Evolutionary conservation across 2,329 filamentous ascomycete genomes (phyloP), one percentile per base, ranked within the genome.

Genomic region (Apiospora koreana): DNA sequence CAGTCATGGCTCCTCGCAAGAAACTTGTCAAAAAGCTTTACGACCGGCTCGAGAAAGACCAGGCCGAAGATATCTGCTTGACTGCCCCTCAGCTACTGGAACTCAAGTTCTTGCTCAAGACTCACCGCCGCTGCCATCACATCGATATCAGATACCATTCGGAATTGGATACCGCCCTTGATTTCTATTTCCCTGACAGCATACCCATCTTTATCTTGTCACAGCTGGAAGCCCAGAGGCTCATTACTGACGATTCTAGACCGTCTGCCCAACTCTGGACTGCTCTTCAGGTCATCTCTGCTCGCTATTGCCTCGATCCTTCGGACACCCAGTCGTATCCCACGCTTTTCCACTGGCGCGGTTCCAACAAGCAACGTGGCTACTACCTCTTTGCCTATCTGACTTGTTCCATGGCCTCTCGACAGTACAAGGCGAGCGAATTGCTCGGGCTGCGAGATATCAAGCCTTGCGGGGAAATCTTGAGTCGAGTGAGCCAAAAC

Each of bases 351-450:
- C 75, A 77, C 72, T 83, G 80, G 79, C 77, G 81, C 69, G 79
- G 76, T 35, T 72, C 74, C 50, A 74, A 76, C 28, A 79, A 73
- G 41, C 79, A 80, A 74, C 80, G 81, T 45, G 80, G 80, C 35
- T 83, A 82, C 77, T 77, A 79, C 74, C 74, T 85, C 71, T 84
- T 84, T 72, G 81, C 80, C 72, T 82, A 80, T 72, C 74, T 83
- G 71, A 71, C 76, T 65, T 68, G 76, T 76, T 76, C 77, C 69
- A 87, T 87, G 86, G 77, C 78, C 69, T 78, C 80, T 16, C 80
- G 79, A 58, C 81, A 75, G 14, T 88, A 88, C 73, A 81, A 80
- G 10, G 76, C 83, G 67, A 75, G 78, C 45, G 84, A 88, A 76
- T 79, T 88, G n/a, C 77, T 87, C 62, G 79, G 77, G 70, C 78